phyloP scores from a whole-genome alignment of 129 eudicot genomes.

The Chrysanthemum makinoi region DNA sequence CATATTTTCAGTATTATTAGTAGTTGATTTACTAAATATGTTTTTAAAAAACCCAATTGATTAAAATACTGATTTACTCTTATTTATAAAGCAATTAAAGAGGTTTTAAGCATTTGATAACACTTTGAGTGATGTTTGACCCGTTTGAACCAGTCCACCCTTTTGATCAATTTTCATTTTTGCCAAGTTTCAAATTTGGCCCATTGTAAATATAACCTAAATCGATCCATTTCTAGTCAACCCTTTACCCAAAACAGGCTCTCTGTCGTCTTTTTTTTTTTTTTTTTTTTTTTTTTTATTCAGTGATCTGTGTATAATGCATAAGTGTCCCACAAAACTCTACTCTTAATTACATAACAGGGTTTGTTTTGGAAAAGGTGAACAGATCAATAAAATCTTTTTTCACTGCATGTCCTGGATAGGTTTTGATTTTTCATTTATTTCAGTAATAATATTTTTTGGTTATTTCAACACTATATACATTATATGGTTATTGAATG shows the following conservation, averaged over 20 bases:
- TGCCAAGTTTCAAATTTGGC: not conserved
- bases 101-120: not conserved
- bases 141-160: not conserved
- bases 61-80: no score
- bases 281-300: no score
- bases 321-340: no score
- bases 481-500: not conserved
- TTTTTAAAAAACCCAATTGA: no score
- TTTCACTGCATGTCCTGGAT: no score
- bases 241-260: no score
- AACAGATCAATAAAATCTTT: no score
- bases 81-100: not conserved
- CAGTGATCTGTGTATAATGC: no score
- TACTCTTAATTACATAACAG: no score
- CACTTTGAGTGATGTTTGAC: not conserved
- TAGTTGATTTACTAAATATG: no score
- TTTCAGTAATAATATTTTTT: not conserved
- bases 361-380: no score
- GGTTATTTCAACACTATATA: not conserved
- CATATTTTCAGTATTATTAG: not conserved
- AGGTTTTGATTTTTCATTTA: not conserved
- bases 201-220: not conserved
- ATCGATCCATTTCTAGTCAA: not conserved
- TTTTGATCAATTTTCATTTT: not conserved
- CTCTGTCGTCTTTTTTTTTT: no score